Conservation (phyloP, 495 filamentous ascomycete genomes). For the Aspergillus ostianus region DNA sequence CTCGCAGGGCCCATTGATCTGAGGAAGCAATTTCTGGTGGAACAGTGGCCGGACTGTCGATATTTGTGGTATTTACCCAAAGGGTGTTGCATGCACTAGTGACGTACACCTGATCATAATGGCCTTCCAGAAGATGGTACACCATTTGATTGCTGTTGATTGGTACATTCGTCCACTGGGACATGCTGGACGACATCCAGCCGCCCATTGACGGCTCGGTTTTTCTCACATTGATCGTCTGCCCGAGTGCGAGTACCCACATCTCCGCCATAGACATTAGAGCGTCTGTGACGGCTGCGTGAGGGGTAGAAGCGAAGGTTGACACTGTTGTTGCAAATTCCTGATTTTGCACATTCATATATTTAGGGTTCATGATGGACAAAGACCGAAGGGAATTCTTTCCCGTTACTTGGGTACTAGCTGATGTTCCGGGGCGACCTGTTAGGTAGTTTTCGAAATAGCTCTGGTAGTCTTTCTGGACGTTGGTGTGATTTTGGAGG, state of each 20-base stretch:
- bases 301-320: background rate
- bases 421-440: background rate
- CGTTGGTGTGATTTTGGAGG: background rate
- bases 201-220: background rate
- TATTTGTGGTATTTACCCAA: background rate
- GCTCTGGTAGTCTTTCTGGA: background rate
- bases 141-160: background rate
- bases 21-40: background rate
- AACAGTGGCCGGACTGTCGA: background rate
- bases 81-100: background rate
- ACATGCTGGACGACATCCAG: background rate
- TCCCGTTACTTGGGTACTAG: background rate
- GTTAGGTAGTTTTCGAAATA: background rate
- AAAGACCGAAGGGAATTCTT: background rate
- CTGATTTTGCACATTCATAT: background rate
- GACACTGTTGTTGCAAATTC: background rate
- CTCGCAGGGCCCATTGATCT: background rate
- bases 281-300: background rate
- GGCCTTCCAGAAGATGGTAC: background rate
- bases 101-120: background rate
- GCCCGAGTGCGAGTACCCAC: background rate
- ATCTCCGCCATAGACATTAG: background rate
- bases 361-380: constrained; percentile 1
- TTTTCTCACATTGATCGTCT: background rate
- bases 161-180: background rate